Evolutionary conservation across 257 asterid genomes (phyloP), one percentile per base, ranked within the genome.

Genomic region (Gentiana straminea): DNA sequence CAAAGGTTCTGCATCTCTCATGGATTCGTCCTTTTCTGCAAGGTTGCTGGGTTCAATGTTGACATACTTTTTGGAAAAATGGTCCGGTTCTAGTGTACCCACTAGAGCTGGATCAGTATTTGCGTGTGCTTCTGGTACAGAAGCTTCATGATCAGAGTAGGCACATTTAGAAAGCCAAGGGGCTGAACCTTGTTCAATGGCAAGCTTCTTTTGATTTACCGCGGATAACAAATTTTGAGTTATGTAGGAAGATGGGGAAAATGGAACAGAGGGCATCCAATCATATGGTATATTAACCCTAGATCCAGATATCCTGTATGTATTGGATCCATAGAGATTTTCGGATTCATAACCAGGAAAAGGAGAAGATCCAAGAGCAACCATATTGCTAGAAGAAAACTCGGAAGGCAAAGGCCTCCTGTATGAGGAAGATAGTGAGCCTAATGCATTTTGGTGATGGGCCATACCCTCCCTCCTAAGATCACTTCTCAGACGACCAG

Each of bases 191-290:
- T 77, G 76, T 64, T 64, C 86, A 54, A 65, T 54, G 55, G 76
- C 54, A 50, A 89, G 85, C 12, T 84, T 75, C 51, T 74, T 60
- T 6, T 63, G 79, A 55, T 62, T 58, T 67, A 70, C 78, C 61
- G 79, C 68, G 72, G 73, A 60, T 64, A 84, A 77, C 35, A 89
- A 66, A 11, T 63, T 73, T 48, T 58, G 78, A 33, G 82, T 84
- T 45, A 91, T 65, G 49, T 64, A 73, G 69, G 75, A 80, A 2
- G 89, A 84, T 15, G 98, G 95, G 35, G 61, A 64, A 64, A 86
- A 87, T 69, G 92, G 92, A 67, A 58, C 72, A 46, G 95, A 86
- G 48, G 89, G 87, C 71, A 77, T 89, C 98, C 98, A 91, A 62
- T 77, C 64, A 68, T 68, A 77, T 55, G 69, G 66, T 47, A 59